Evolutionary conservation across 352 stramenopile genomes (phyloP).

Genomic region (Pythium rhizo-oryzae): DNA sequence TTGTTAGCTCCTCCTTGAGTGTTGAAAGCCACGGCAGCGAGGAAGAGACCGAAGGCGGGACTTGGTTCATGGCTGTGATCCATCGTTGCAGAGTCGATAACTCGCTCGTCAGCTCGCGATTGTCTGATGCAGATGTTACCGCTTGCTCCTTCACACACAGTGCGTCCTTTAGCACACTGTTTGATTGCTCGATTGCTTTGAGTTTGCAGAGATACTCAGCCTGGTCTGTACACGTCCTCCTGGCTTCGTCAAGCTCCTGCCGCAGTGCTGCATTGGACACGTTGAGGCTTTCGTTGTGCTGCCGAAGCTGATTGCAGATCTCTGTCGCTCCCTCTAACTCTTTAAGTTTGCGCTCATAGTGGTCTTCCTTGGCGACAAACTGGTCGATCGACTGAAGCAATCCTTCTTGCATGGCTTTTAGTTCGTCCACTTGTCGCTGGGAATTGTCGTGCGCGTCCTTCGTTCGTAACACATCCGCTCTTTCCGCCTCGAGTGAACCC

Average conservation of each 20-base stretch:
- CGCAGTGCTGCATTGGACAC: not conserved
- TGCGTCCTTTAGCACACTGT: slow-evolving; percentile 1
- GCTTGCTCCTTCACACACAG: not conserved
- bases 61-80: not conserved
- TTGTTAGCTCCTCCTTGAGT: slow-evolving; percentile 4
- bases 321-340: slow-evolving; percentile 34
- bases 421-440: slow-evolving; percentile 49
- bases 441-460: slow-evolving; percentile 24
- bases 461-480: not conserved
- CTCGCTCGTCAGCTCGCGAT: not conserved
- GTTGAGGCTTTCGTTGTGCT: slow-evolving; percentile 3
- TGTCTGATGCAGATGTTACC: not conserved
- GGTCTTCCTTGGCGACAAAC: slow-evolving; percentile 39
- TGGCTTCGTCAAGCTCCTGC: slow-evolving; percentile 4
- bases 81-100: not conserved
- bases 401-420: slow-evolving; percentile 72
- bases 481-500: slow-evolving; percentile 15
- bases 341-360: slow-evolving; percentile 16
- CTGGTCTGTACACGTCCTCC: not conserved
- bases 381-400: slow-evolving; percentile 61
- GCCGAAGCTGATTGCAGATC: not conserved
- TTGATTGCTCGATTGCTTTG: slow-evolving; percentile 1
- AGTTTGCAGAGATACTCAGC: not conserved
- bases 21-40: slow-evolving; percentile 8
- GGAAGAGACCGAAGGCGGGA: not conserved